A percentile compares a stretch with the other conserved stretches of the same genome.
phyloP scores from a whole-genome alignment of 352 stramenopile genomes.

The Phytophthora vignae region DNA sequence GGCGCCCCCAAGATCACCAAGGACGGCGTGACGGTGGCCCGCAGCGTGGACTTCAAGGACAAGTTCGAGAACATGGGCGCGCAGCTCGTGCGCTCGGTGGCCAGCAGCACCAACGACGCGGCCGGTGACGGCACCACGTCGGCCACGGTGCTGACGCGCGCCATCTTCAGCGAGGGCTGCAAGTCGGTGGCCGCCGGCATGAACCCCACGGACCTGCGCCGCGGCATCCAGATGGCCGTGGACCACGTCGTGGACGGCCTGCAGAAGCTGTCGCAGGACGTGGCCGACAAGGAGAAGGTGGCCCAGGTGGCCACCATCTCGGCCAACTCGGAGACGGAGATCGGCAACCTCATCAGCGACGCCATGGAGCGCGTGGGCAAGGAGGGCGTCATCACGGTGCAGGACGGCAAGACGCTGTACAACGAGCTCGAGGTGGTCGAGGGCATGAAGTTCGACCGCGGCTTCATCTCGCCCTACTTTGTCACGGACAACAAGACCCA shows the following conservation, averaged over 20 bases:
- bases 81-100: conserved; percentile 77
- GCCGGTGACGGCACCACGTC: conserved; percentile 99
- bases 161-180: conserved; percentile 99
- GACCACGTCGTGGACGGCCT: conserved; percentile 97
- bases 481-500: conserved; percentile 99
- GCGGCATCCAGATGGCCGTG: conserved; percentile 98
- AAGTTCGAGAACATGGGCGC: conserved; percentile 87
- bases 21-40: conserved; percentile 79
- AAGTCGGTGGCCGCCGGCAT: conserved; percentile 99
- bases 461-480: conserved; percentile 99
- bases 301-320: conserved; percentile 99
- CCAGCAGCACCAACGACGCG: conserved; percentile 99
- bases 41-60: conserved; percentile 82
- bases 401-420: conserved; percentile 99
- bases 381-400: conserved; percentile 98
- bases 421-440: conserved; percentile 99
- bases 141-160: conserved; percentile 98
- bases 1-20: conserved; percentile 86
- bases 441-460: conserved; percentile 99
- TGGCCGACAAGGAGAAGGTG: conserved; percentile 99
- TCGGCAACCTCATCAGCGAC: conserved; percentile 98
- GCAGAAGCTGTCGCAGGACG: conserved; percentile 95
- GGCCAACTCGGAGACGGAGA: conserved; percentile 98
- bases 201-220: conserved; percentile 99
- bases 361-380: conserved; percentile 99